Percentiles rank a stretch among this genome's conserved stretches.
These are phyloP conservation scores for Mycena galericulata DNA, from an alignment of 768 basidiomycete genomes.

Conservation along the genomic window DNA sequence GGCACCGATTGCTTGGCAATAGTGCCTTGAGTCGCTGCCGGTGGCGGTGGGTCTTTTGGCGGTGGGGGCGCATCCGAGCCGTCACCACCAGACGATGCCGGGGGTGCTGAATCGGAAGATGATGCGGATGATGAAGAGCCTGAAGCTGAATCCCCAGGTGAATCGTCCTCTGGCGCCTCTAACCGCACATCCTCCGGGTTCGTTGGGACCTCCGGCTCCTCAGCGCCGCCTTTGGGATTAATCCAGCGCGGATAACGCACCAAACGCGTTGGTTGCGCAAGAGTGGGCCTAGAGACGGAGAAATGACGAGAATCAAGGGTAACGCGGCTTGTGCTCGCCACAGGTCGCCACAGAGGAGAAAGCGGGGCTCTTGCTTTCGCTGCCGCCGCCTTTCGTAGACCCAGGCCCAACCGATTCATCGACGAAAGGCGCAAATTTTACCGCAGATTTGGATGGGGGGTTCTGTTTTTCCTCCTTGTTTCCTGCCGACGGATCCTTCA, in stretches of 20 bases:
- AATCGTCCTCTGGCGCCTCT: constrained; percentile 41
- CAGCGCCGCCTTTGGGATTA: constrained; percentile 47
- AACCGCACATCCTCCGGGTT: constrained; percentile 34
- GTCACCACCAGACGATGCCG: constrained; percentile 55
- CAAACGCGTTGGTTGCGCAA: constrained; percentile 46
- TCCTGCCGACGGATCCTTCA: not conserved
- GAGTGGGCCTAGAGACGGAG: constrained; percentile 37
- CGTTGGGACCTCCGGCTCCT: constrained; percentile 38
- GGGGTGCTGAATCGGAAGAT: constrained; percentile 48
- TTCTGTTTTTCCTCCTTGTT: not conserved
- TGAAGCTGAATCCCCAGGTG: constrained; percentile 17
- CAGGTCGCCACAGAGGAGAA: constrained; percentile 15
- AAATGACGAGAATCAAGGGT: constrained; percentile 40
- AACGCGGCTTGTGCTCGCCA: constrained; percentile 30
- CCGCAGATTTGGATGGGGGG: not conserved
- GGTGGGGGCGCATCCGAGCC: constrained; percentile 45
- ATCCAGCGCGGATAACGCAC: constrained; percentile 53
- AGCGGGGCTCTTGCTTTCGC: not conserved
- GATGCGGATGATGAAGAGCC: constrained; percentile 38
- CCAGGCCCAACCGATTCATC: constrained; percentile 29
- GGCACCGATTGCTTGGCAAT: constrained; percentile 91
- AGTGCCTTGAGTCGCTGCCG: constrained; percentile 55
- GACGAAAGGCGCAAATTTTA: constrained; percentile 21
- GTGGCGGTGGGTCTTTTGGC: constrained; percentile 44
- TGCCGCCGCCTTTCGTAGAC: constrained; percentile 20